These are phyloP conservation scores for Dothistroma pini DNA, from an alignment of 2,329 filamentous ascomycete genomes.

Conservation along the genomic window DNA sequence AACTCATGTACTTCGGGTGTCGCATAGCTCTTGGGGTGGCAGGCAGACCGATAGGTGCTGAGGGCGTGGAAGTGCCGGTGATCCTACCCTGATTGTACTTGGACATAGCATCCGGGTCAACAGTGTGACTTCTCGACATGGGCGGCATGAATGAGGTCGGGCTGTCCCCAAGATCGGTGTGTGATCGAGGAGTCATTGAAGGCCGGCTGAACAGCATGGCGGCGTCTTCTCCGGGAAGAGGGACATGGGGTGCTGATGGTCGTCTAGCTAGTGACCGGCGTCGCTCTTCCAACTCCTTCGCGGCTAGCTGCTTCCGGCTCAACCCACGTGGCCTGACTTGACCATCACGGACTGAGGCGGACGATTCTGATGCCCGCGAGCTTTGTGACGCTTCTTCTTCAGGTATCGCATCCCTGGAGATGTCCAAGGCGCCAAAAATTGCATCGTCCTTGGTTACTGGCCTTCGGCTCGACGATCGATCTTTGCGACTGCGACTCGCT, in stretches of 20 bases:
- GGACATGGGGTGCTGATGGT: conserved; percentile 74
- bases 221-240: conserved; percentile 61
- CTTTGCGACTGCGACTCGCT: conserved; percentile 25
- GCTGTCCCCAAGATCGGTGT: conserved; percentile 44
- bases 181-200: conserved; percentile 35
- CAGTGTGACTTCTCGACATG: conserved; percentile 47
- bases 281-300: conserved; percentile 82
- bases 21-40: conserved; percentile 90
- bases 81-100: conserved; percentile 35
- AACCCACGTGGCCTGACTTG: conserved; percentile 18
- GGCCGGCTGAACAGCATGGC: conserved; percentile 32
- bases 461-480: conserved; percentile 23
- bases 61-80: conserved; percentile 46
- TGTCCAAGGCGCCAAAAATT: neutral
- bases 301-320: conserved; percentile 48
- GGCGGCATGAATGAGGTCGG: conserved; percentile 54
- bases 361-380: conserved; percentile 6
- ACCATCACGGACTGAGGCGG: neutral
- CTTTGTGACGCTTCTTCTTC: conserved; percentile 3
- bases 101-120: conserved; percentile 5
- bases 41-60: conserved; percentile 69
- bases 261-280: conserved; percentile 77
- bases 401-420: neutral
- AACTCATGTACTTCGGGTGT: conserved; percentile 65
- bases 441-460: conserved; percentile 6